A percentile compares a stretch with the other conserved stretches of the same genome.
Evolutionary conservation across 1,284 basidiomycete species (phyloP).

Genomic region (Cryptococcus sp.): DNA sequence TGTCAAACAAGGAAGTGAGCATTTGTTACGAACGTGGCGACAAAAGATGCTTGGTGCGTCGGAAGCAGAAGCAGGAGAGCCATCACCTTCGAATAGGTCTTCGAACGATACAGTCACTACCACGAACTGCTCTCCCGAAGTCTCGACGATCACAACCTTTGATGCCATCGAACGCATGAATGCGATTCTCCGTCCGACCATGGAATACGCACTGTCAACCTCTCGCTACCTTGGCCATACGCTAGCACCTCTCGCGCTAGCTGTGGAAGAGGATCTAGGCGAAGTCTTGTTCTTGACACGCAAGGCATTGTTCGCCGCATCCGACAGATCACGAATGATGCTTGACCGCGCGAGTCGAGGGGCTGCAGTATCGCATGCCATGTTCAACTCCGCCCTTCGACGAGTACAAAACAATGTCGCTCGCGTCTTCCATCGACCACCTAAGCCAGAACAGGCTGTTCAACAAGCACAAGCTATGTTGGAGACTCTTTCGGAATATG

Average conservation of each 20-base stretch:
- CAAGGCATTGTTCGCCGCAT: background rate
- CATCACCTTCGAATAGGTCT: background rate
- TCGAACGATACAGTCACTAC: background rate
- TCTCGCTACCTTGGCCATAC: background rate
- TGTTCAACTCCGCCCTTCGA: background rate
- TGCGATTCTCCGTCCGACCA: background rate
- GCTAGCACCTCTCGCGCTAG: background rate
- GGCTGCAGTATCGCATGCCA: background rate
- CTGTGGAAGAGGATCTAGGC: constrained; percentile 3
- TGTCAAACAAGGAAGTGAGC: background rate
- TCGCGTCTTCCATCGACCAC: constrained; percentile 1
- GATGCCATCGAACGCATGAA: background rate
- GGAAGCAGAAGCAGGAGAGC: constrained; percentile 1
- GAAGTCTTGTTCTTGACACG: background rate
- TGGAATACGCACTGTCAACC: background rate
- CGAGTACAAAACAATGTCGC: background rate
- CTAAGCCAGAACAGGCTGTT: background rate
- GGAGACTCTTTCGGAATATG: constrained; percentile 19
- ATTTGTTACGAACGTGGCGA: constrained; percentile 1
- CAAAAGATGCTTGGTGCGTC: constrained; percentile 8
- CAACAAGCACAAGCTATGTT: constrained; percentile 12
- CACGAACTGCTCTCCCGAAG: constrained; percentile 5
- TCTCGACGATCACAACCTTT: constrained; percentile 4
- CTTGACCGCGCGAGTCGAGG: constrained; percentile 6
- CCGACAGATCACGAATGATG: background rate